Conservation (phyloP, 1,284 basidiomycete species). For the Fomitopsis pinicola region DNA sequence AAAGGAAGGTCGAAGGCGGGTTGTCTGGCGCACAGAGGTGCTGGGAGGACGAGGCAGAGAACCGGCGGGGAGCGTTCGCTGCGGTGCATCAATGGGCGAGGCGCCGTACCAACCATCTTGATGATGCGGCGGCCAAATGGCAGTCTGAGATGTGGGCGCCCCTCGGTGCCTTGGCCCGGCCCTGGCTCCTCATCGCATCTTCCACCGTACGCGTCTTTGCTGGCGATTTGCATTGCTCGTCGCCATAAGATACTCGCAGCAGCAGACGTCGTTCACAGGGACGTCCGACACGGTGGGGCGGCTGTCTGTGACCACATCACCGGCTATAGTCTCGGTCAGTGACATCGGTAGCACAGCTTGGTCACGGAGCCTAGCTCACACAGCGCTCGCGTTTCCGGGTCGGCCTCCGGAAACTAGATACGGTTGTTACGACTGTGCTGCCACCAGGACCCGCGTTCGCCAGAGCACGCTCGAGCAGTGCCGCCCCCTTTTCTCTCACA, state of each 20-base stretch:
- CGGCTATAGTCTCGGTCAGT: background rate
- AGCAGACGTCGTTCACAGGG: background rate
- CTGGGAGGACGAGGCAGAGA: background rate
- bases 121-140: constrained; percentile 6
- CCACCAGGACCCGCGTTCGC: background rate
- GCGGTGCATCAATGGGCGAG: constrained; percentile 3
- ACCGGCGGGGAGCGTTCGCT: background rate
- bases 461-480: background rate
- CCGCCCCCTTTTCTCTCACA: background rate
- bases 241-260: background rate
- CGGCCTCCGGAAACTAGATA: background rate
- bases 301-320: background rate
- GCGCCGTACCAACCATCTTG: constrained; percentile 10
- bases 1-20: background rate
- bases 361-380: background rate
- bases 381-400: background rate
- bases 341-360: background rate
- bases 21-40: background rate
- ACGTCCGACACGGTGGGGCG: background rate
- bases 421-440: background rate
- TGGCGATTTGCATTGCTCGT: no score
- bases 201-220: no score
- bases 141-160: background rate
- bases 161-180: background rate
- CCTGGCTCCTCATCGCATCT: no score